Evolutionary conservation across 106 monocot genomes (phyloP).

Genomic region (Acanthochlamys bracteata): DNA sequence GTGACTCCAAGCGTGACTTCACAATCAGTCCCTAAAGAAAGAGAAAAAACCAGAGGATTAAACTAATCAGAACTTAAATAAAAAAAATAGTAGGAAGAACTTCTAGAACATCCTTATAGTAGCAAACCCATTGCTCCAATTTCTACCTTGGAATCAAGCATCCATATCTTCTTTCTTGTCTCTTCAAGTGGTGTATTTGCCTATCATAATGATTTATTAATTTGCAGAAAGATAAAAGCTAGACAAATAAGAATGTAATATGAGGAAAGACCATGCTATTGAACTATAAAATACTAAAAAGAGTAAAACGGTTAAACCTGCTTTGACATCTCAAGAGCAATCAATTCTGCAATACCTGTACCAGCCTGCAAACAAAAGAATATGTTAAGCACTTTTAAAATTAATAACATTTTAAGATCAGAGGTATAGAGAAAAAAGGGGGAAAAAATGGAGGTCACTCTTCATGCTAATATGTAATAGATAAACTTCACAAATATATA

Average conservation of each 20-base stretch:
- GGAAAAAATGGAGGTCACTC: too few species aligned
- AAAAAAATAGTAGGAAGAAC: not conserved
- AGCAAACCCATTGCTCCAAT: not conserved
- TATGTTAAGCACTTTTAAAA: not conserved
- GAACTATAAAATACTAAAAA: not conserved
- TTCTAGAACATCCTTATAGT: not conserved
- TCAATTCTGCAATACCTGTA: constrained; percentile 90
- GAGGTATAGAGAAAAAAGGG: too few species aligned
- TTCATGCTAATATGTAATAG: too few species aligned
- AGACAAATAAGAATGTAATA: not conserved
- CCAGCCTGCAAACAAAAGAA: constrained; percentile 44
- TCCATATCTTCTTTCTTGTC: constrained; percentile 87
- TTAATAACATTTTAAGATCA: not conserved
- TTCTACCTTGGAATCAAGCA: constrained; percentile 91
- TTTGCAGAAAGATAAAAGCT: too few species aligned
- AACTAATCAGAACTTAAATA: not conserved
- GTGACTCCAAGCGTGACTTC: constrained; percentile 62
- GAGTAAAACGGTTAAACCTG: constrained; percentile 28
- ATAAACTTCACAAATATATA: too few species aligned
- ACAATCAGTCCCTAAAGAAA: constrained; percentile 73
- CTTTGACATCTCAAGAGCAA: constrained; percentile 87
- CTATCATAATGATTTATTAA: constrained; percentile 18
- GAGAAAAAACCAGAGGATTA: not conserved
- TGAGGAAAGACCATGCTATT: not conserved
- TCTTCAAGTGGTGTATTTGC: constrained; percentile 71